Percentiles rank a stretch among this genome's conserved stretches.
Evolutionary conservation across 2,329 filamentous ascomycete genomes (phyloP).

Genomic region (Huntiella bhutanensis): DNA sequence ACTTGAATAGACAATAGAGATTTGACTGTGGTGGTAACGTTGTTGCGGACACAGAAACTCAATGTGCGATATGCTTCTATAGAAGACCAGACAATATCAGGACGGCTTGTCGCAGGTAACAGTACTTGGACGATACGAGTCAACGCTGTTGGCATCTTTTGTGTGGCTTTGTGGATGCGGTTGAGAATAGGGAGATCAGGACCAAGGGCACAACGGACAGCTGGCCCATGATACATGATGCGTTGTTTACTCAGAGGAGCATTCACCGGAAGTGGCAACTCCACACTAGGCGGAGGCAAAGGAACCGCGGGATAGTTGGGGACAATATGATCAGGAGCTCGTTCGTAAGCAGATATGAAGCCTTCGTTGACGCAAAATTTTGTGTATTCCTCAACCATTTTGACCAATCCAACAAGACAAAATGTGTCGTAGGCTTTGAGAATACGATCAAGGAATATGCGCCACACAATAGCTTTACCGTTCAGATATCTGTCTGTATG

Average conservation of each 20-base stretch:
- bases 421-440: background rate
- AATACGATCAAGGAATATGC: background rate
- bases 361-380: background rate
- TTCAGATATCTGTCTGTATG: background rate
- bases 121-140: background rate
- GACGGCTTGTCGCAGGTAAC: background rate
- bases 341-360: background rate
- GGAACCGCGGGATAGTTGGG: background rate
- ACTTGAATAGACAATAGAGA: background rate
- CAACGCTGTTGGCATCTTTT: background rate
- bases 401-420: background rate
- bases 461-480: background rate
- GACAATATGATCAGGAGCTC: background rate
- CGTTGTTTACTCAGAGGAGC: background rate
- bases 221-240: background rate
- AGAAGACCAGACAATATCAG: background rate
- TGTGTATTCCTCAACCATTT: background rate
- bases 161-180: background rate
- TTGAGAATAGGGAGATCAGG: background rate
- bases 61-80: background rate
- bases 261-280: background rate
- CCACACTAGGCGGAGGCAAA: background rate
- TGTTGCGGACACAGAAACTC: background rate
- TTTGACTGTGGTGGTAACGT: background rate
- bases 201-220: background rate